Evolutionary conservation across 768 basidiomycete species (phyloP).

Genomic region (Chalciporus sphaerocephalus): DNA sequence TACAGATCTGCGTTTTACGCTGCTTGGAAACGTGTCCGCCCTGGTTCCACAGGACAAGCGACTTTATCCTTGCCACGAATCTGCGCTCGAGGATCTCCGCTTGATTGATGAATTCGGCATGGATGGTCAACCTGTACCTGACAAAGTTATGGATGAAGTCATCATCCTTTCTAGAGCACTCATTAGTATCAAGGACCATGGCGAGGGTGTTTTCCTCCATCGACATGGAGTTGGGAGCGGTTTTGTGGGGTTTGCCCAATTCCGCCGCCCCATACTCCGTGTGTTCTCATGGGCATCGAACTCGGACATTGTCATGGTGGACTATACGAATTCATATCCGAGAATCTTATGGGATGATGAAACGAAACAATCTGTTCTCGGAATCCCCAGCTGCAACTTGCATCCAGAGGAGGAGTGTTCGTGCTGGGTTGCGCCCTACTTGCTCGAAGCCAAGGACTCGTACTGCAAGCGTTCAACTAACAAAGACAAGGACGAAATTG

Average conservation of each 20-base stretch:
- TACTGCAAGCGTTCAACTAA: constrained; percentile 5
- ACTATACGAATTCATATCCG: constrained; percentile 13
- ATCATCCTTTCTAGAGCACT: constrained; percentile 15
- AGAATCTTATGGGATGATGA: constrained; percentile 10
- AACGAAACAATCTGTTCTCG: constrained; percentile 13
- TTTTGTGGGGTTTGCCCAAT: constrained; percentile 9
- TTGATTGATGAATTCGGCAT: constrained; percentile 17
- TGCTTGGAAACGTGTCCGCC: constrained; percentile 1
- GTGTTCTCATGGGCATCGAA: constrained; percentile 11
- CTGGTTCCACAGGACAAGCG: background rate
- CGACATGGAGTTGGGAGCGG: constrained; percentile 9
- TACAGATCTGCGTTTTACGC: constrained; percentile 9
- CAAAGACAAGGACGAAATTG: constrained; percentile 4
- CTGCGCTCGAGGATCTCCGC: constrained; percentile 1
- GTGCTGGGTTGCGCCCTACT: constrained; percentile 9
- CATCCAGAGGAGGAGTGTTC: constrained; percentile 11
- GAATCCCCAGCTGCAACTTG: constrained; percentile 2
- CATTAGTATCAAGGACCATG: constrained; percentile 8
- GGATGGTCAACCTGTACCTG: constrained; percentile 8
- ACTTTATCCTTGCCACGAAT: constrained; percentile 8
- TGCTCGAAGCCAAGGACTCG: constrained; percentile 8
- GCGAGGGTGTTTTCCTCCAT: constrained; percentile 9
- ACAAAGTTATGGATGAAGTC: constrained; percentile 8
- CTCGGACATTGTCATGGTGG: constrained; percentile 16
- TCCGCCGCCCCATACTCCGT: constrained; percentile 5